These are phyloP conservation scores for Puya raimondii DNA, from an alignment of 176 grass and related monocot species.

Conservation along the genomic window DNA sequence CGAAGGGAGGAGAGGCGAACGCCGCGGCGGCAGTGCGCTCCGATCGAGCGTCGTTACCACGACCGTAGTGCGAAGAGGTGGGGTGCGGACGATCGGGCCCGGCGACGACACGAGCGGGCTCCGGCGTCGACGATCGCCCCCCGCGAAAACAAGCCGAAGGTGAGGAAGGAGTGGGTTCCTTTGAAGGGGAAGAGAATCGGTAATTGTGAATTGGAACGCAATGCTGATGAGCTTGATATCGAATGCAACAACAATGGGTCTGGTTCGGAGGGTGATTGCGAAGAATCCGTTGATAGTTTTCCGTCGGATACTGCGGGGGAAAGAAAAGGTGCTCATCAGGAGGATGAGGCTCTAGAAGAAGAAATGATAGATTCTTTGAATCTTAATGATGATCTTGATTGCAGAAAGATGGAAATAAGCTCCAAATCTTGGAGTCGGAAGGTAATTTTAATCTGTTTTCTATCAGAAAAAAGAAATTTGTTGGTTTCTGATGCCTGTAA, in stretches of 20 bases:
- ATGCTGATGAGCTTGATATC: slow-evolving; percentile 2
- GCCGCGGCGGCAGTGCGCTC: not conserved
- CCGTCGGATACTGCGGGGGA: not conserved
- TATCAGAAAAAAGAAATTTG: no score
- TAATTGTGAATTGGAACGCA: no score
- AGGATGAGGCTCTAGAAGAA: not conserved
- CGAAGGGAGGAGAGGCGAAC: no score
- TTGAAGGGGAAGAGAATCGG: slow-evolving; percentile 11
- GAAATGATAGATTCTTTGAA: not conserved
- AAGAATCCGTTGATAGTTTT: not conserved
- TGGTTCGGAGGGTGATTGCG: slow-evolving; percentile 12
- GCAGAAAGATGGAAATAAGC: no score
- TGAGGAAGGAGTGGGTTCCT: slow-evolving; percentile 31
- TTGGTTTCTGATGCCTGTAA: no score
- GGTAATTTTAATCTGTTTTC: no score
- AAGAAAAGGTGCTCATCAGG: not conserved
- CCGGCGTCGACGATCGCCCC: not conserved
- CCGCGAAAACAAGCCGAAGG: not conserved
- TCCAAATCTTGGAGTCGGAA: no score
- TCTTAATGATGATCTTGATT: not conserved
- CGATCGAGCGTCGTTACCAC: not conserved
- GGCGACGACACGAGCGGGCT: not conserved
- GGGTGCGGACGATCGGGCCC: not conserved
- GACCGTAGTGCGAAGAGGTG: not conserved
- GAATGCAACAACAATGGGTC: slow-evolving; percentile 10